These are phyloP conservation scores for Verticillium zaregamsianum DNA, from an alignment of 2,329 filamentous ascomycete species.

Conservation along the genomic window DNA sequence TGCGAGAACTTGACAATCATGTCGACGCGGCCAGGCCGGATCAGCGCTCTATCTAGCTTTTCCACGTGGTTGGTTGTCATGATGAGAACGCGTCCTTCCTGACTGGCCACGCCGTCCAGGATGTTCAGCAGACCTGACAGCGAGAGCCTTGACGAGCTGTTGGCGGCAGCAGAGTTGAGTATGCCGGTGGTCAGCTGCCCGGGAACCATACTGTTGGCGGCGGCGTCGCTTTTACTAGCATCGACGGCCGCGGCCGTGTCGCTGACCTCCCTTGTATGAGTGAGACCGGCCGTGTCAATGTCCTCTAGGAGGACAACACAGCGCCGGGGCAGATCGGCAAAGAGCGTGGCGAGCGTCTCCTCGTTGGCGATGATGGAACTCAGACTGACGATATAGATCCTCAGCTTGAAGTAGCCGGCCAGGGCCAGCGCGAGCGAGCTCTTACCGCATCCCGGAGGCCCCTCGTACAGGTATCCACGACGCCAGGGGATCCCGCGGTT, in stretches of 20 bases:
- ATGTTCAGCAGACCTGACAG: constrained; percentile 77
- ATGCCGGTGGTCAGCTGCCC: constrained; percentile 25
- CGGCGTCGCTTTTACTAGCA: constrained; percentile 16
- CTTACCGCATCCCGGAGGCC: constrained; percentile 78
- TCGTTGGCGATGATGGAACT: constrained; percentile 60
- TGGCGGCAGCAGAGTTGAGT: constrained; percentile 15
- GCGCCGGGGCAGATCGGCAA: constrained; percentile 61
- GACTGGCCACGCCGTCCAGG: constrained; percentile 67
- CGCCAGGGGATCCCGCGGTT: constrained; percentile 83
- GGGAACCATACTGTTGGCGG: constrained; percentile 22
- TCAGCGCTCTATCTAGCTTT: constrained; percentile 57
- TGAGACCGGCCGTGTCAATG: constrained; percentile 69
- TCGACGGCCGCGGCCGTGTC: constrained; percentile 7
- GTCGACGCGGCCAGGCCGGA: constrained; percentile 59
- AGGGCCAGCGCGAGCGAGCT: constrained; percentile 67
- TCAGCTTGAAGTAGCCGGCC: constrained; percentile 65
- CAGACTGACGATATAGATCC: constrained; percentile 68
- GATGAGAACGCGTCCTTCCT: constrained; percentile 59
- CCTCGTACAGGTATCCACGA: constrained; percentile 76
- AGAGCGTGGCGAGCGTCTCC: constrained; percentile 60
- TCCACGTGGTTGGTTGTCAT: constrained; percentile 65
- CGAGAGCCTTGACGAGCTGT: constrained; percentile 44
- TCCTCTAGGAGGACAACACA: constrained; percentile 75
- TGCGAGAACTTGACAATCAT: constrained; percentile 54
- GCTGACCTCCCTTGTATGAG: constrained; percentile 47